A percentile compares a stretch with the other conserved stretches of the same genome.
These are phyloP conservation scores for Cordyceps javanica DNA, from an alignment of 2,329 filamentous ascomycete species.

Conservation along the genomic window DNA sequence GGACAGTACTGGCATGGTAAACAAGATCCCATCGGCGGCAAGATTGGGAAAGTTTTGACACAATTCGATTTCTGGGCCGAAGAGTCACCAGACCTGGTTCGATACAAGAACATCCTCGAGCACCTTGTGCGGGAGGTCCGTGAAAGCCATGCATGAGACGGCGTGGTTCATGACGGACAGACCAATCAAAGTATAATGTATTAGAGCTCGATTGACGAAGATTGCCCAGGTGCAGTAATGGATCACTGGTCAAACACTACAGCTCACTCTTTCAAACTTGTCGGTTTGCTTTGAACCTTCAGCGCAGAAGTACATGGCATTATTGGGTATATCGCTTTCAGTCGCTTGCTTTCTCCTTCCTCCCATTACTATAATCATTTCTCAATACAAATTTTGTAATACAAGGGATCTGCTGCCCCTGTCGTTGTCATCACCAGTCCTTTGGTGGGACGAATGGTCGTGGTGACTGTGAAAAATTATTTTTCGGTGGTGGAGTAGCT, in stretches of 20 bases:
- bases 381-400: not conserved
- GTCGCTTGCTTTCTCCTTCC: not conserved
- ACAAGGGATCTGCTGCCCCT: not conserved
- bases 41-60: slow-evolving; percentile 16
- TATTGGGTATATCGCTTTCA: not conserved
- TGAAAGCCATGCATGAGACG: slow-evolving; percentile 1
- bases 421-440: not conserved
- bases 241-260: not conserved
- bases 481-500: not conserved
- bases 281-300: not conserved
- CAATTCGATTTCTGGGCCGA: slow-evolving; percentile 19
- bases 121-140: slow-evolving; percentile 14
- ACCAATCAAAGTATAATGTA: no score
- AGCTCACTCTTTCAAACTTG: not conserved
- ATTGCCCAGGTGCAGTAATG: not conserved
- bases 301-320: not conserved
- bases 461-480: not conserved
- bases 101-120: slow-evolving; percentile 15
- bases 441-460: not conserved
- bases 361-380: not conserved
- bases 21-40: slow-evolving; percentile 15
- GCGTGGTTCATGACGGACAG: not conserved
- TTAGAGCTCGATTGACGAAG: not conserved
- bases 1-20: slow-evolving; percentile 11
- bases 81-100: slow-evolving; percentile 16